phyloP scores from a whole-genome alignment of 2,329 filamentous ascomycete species.

The Paecilomyces niveus region DNA sequence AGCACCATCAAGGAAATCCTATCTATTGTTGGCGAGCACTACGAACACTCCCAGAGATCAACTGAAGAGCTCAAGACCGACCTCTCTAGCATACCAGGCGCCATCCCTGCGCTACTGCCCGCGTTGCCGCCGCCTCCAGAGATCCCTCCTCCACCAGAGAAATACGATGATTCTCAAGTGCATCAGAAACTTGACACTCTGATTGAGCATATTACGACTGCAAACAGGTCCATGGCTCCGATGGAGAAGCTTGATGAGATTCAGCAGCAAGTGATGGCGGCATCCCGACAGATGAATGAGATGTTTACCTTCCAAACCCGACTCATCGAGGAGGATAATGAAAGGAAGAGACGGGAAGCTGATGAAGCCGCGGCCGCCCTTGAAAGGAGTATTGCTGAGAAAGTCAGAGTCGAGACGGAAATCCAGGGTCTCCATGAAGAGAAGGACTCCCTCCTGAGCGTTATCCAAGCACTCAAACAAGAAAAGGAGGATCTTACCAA shows the following conservation, averaged over 20 bases:
- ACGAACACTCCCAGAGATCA: constrained; percentile 72
- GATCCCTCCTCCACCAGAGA: constrained; percentile 23
- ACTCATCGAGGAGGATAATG: constrained; percentile 67
- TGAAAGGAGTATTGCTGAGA: constrained; percentile 64
- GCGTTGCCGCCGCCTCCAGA: constrained; percentile 42
- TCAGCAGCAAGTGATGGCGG: constrained; percentile 76
- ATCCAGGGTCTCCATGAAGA: constrained; percentile 48
- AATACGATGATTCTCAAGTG: constrained; percentile 42
- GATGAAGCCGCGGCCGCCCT: constrained; percentile 75
- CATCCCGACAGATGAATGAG: constrained; percentile 73
- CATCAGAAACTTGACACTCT: constrained; percentile 52
- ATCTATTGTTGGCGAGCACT: constrained; percentile 74
- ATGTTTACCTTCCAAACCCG: constrained; percentile 73
- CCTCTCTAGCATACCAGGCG: constrained; percentile 40
- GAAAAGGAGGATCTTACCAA: constrained; percentile 62
- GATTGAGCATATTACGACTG: constrained; percentile 44
- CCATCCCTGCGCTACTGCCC: constrained; percentile 53
- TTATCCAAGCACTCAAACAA: constrained; percentile 41
- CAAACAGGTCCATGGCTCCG: constrained; percentile 64
- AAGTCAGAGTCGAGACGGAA: constrained; percentile 53
- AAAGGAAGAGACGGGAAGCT: constrained; percentile 69
- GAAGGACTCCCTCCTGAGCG: constrained; percentile 55
- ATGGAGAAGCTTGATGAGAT: constrained; percentile 82
- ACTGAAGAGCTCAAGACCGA: constrained; percentile 54
- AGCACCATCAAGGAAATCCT: constrained; percentile 82